Evolutionary conservation across 2,329 filamentous ascomycete genomes (phyloP).

Genomic region (Pezicula carpinea): DNA sequence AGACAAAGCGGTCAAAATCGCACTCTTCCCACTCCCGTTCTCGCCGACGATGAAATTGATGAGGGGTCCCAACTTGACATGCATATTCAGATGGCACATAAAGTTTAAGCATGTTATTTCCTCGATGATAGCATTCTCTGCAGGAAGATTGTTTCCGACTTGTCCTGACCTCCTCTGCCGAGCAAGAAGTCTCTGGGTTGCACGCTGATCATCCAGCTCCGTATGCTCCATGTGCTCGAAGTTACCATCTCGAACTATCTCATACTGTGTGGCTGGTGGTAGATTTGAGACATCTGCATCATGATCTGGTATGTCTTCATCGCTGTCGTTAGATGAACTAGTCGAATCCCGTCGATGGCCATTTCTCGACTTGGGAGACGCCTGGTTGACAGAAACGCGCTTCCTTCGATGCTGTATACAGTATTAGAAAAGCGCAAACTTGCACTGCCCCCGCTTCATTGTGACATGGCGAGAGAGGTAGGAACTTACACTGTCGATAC

Average conservation of each 20-base stretch:
- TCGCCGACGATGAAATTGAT: slow-evolving; percentile 98
- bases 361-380: slow-evolving; percentile 13
- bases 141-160: slow-evolving; percentile 65
- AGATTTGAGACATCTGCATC: slow-evolving; percentile 9
- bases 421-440: slow-evolving; percentile 3
- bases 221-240: slow-evolving; percentile 53
- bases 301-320: slow-evolving; percentile 21
- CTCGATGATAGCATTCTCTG: slow-evolving; percentile 83
- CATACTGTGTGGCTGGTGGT: slow-evolving; percentile 53
- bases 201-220: slow-evolving; percentile 56
- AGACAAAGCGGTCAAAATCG: slow-evolving; percentile 86
- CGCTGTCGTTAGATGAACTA: slow-evolving; percentile 13
- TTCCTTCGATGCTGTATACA: slow-evolving; percentile 34
- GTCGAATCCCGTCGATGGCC: slow-evolving; percentile 11
- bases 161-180: slow-evolving; percentile 30
- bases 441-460: not conserved
- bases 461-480: not conserved
- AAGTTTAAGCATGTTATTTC: slow-evolving; percentile 86
- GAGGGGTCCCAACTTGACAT: slow-evolving; percentile 81
- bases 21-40: slow-evolving; percentile 97
- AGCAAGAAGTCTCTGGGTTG: slow-evolving; percentile 57
- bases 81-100: slow-evolving; percentile 86
- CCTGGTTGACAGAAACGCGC: slow-evolving; percentile 28
- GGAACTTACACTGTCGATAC: slow-evolving; percentile 11
- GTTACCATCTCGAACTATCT: slow-evolving; percentile 53